Base-by-base conservation (phyloP, 2,329 filamentous ascomycete genomes). In the Aspergillus sp. region DNA sequence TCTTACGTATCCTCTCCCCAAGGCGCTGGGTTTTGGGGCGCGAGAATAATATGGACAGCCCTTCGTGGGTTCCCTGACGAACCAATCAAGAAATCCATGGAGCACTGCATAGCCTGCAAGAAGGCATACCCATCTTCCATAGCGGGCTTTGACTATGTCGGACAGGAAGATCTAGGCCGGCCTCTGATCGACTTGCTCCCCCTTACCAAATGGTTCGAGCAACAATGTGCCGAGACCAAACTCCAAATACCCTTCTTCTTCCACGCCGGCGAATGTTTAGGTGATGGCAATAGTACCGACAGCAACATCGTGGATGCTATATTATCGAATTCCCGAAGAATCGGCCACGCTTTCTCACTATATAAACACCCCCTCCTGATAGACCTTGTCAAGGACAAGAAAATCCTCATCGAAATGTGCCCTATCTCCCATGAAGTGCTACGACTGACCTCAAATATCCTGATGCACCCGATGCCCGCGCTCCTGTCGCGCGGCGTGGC, bases 291-390 rank as follows among this genome's bases (percentile, higher is more conserved):
- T 22, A 44, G 38, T 17, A 59, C 57, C 12, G 57, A 59, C 8
- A 17, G 30, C 11, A 59, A 59, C 12, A 36, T 59, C 8, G 57
- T 59, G 2, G 57, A 59, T 22, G 57, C 57, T 1, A 59, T 59
- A 24, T 24, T 59, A 17, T 20, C 56, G n/a, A 45, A 53, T 18
- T 56, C 57, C 3, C 53, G 57, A 12, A 51, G 57, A 26, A 59
- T 59, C 32, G 57, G 57, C 8, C 57, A 59, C 43, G 57, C 42
- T 7, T 59, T 59, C 38, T 59, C 57, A 3, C 39, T 59, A 12
- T 59, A 59, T 22, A 59, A 59, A 17, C 57, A 59, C 7, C 57
- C 57, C 2, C 38, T 59, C n/a, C 57, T 59, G 13, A 59, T 59
- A 12, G 57, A 59, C 15, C 22, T 59, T 22, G 53, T 59, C 20